phyloP scores from a whole-genome alignment of 2,329 filamentous ascomycete genomes.

The Aspergillus arachidicola region DNA sequence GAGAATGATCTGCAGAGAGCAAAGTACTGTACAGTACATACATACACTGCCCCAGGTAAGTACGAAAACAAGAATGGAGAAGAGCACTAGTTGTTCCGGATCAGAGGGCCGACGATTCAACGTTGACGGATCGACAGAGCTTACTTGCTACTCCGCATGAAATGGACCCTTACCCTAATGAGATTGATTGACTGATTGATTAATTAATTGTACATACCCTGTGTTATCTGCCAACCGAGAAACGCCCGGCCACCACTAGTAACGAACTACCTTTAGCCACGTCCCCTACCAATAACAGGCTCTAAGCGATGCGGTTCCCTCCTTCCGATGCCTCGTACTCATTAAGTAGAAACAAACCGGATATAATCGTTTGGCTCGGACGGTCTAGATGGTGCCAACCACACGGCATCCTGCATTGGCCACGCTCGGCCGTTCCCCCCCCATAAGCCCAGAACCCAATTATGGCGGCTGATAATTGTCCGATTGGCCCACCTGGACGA shows the following conservation, averaged over 20 bases:
- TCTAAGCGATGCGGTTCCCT: not conserved
- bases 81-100: not conserved
- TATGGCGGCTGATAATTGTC: not conserved
- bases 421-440: not conserved
- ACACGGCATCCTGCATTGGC: not conserved
- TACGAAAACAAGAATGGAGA: not conserved
- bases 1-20: not conserved
- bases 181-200: not conserved
- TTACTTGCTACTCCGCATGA: not conserved
- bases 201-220: too few relatives aligned
- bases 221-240: not conserved
- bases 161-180: not conserved
- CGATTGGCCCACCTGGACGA: not conserved
- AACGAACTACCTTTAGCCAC: too few relatives aligned
- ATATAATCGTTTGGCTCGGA: not conserved
- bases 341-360: not conserved
- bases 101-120: not conserved
- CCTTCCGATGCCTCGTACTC: not conserved
- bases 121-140: not conserved
- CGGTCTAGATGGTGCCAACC: not conserved
- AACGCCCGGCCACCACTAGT: not conserved
- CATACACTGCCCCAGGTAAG: not conserved
- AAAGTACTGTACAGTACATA: not conserved
- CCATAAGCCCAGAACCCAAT: not conserved
- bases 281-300: too few relatives aligned